phyloP scores from a whole-genome alignment of 345 rosid species.

The Citrus cavaleriei region DNA sequence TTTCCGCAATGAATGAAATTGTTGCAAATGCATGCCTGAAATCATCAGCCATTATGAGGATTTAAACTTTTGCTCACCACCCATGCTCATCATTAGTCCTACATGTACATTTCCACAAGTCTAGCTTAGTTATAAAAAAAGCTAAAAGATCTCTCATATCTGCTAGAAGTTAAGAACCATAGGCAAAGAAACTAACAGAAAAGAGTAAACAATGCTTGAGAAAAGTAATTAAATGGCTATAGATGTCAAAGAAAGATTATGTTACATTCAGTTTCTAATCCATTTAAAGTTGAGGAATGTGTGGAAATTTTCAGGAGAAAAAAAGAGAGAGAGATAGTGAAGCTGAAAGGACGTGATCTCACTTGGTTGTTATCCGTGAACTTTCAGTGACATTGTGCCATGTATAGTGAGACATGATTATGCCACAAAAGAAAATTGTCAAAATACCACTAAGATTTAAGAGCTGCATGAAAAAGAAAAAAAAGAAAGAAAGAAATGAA shows the following conservation, averaged over 20 bases:
- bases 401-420: constrained; percentile 69
- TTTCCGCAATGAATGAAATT: constrained; percentile 68
- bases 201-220: not conserved
- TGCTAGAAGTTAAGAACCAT: not conserved
- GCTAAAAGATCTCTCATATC: not conserved
- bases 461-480: constrained; percentile 36
- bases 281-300: not conserved
- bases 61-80: not conserved
- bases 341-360: constrained; percentile 13
- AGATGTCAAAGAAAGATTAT: not conserved
- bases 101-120: not conserved
- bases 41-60: constrained; percentile 14
- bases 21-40: constrained; percentile 77
- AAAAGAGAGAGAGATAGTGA: not conserved
- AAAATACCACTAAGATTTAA: constrained; percentile 62
- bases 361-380: constrained; percentile 71
- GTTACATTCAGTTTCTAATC: not conserved
- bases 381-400: constrained; percentile 77
- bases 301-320: not conserved
- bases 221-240: not conserved
- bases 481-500: not conserved
- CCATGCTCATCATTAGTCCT: not conserved
- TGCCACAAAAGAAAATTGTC: constrained; percentile 69
- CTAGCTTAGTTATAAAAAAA: not conserved
- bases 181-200: not conserved